phyloP scores from a whole-genome alignment of 768 basidiomycete genomes.

The Gloeophyllum trabeum region DNA sequence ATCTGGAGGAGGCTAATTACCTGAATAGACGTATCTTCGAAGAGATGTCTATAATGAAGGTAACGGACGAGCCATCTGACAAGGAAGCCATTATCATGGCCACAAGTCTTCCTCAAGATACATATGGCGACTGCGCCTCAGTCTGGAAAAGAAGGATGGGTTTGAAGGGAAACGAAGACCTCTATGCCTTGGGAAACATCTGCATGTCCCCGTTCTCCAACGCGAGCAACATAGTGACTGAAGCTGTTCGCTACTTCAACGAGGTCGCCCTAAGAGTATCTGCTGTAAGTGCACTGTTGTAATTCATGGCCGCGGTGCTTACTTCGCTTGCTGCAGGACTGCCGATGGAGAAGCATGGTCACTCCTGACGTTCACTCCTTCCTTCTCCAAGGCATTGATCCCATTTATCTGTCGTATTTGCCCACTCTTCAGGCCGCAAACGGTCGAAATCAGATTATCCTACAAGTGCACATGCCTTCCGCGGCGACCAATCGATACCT shows the following conservation, averaged over 20 bases:
- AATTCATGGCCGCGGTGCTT: not conserved
- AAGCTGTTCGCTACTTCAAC: constrained; percentile 21
- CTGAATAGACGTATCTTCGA: constrained; percentile 28
- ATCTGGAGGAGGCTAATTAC: constrained; percentile 28
- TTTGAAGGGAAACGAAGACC: constrained; percentile 15
- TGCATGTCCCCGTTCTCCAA: constrained; percentile 31
- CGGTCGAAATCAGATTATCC: constrained; percentile 25
- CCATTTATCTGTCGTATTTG: constrained; percentile 21
- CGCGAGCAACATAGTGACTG: constrained; percentile 14
- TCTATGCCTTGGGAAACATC: constrained; percentile 25
- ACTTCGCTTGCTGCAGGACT: constrained; percentile 4
- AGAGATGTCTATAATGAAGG: constrained; percentile 22
- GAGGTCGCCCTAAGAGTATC: constrained; percentile 21
- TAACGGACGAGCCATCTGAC: constrained; percentile 11
- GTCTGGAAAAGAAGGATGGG: constrained; percentile 23
- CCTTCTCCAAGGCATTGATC: constrained; percentile 24
- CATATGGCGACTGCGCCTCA: constrained; percentile 22
- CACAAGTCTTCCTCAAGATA: constrained; percentile 18
- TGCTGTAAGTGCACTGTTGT: constrained; percentile 13
- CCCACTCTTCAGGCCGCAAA: constrained; percentile 25
- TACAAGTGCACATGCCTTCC: constrained; percentile 11
- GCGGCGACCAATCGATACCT: not conserved
- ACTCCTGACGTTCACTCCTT: constrained; percentile 21
- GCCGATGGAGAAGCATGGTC: constrained; percentile 21
- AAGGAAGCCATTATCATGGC: constrained; percentile 18